Evolutionary conservation across 2,329 filamentous ascomycete genomes (phyloP).

Genomic region (Verruconis gallopava): DNA sequence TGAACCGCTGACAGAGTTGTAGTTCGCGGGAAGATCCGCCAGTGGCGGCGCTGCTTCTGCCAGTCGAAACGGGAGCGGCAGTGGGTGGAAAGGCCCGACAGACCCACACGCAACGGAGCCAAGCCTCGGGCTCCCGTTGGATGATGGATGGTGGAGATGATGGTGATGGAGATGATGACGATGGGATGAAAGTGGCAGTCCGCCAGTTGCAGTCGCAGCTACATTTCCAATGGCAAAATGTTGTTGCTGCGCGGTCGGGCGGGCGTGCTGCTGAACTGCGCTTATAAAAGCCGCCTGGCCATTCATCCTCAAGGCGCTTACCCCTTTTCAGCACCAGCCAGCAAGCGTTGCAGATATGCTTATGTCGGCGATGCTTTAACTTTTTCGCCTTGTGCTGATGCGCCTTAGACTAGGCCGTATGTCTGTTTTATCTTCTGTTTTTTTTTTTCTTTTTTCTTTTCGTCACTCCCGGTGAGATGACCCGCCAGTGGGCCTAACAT

Average conservation of each 20-base stretch:
- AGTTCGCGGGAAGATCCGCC: slow-evolving; percentile 9
- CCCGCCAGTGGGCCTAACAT: too few relatives aligned
- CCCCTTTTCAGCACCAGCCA: not conserved
- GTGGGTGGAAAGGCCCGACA: not conserved
- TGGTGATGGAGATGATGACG: not conserved
- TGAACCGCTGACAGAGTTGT: not conserved
- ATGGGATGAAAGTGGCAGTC: too few relatives aligned
- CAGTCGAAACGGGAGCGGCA: slow-evolving; percentile 7
- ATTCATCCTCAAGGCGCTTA: slow-evolving; percentile 4
- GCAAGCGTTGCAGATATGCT: too few relatives aligned
- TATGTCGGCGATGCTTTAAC: too few relatives aligned
- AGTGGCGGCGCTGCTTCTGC: slow-evolving; percentile 10
- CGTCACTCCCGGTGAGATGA: too few relatives aligned
- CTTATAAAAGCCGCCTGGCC: slow-evolving; percentile 5
- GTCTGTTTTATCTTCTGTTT: too few relatives aligned
- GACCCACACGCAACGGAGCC: slow-evolving; percentile 1
- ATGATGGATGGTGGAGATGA: not conserved
- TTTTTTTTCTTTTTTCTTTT: too few relatives aligned
- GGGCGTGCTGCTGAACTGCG: not conserved
- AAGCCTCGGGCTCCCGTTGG: not conserved
- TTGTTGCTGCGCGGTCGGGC: not conserved
- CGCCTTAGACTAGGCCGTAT: too few relatives aligned
- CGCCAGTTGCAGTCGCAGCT: not conserved
- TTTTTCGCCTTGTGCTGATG: too few relatives aligned
- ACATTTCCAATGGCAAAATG: not conserved